Base-by-base conservation (phyloP, 306 rosid genomes). In the Prosopis cineraria region DNA sequence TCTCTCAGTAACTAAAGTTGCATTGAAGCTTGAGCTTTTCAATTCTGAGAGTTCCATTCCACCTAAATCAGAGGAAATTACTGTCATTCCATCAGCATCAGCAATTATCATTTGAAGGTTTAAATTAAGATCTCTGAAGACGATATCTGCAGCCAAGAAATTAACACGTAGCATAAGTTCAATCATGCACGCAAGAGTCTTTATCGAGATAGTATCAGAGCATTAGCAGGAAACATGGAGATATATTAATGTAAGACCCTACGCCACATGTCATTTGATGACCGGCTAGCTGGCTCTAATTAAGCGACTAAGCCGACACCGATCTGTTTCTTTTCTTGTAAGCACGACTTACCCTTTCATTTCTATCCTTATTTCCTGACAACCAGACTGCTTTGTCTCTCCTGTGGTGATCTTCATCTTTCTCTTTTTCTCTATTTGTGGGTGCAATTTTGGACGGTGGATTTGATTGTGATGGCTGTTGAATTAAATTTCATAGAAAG, bases 381-480 rank as follows among this genome's bases (percentile, higher is more conserved):
- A 10, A 12, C 14, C 31, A 5, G 16, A 30, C 19, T 4, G 17
- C 44, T 70, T 9, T 44, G 14, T 14, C 22, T 70, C 11, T 39
- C 73, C 17, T 4, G 33, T 0, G 22, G 45, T 37, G 1, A 64
- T 33, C 44, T 19, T 3, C 9, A 48, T 48, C 30, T 17, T 27
- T 41, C 52, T 37, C 3, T n/a, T 31, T 53, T 78, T 31, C 52
- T 68, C 6, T 10, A 10, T 24, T 8, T 22, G n/a, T n/a, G n/a
- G 20, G 53, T 7, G n/a, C 43, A 50, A 58, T 25, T 50, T 68
- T 72, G 78, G 60, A 52, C 77, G 78, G 78, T 63, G 56, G 24
- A 72, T 62, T 36, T 13, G 73, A 79, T 19, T 7, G 72, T 47
- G 78, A 52, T 5, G 10, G 55, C 12, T 63, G 74, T 56, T 56